Evolutionary conservation across 768 basidiomycete species (phyloP).

Genomic region (Lactarius tabidus): DNA sequence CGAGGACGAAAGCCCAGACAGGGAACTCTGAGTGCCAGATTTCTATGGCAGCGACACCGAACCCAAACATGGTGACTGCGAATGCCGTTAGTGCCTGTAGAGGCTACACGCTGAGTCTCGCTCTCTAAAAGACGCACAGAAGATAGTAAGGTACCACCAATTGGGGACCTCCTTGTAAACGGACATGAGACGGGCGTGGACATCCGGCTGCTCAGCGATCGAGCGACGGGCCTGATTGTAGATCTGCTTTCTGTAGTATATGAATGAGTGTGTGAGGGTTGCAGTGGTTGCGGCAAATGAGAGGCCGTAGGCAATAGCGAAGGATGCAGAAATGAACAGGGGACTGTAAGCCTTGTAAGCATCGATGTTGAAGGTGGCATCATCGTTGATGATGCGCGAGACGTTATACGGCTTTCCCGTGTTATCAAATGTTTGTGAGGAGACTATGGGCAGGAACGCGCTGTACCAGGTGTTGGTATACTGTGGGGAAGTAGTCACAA

Average conservation of each 20-base stretch:
- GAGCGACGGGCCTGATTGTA: constrained; percentile 65
- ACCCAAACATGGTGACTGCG: constrained; percentile 53
- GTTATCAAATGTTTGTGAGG: constrained; percentile 59
- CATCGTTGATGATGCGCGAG: constrained; percentile 47
- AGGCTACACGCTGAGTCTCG: neutral
- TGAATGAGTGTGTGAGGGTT: constrained; percentile 62
- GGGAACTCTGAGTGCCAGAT: constrained; percentile 73
- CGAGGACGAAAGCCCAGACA: constrained; percentile 67
- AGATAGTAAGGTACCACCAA: constrained; percentile 67
- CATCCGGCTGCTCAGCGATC: constrained; percentile 75
- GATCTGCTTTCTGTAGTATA: constrained; percentile 79
- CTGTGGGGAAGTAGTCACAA: constrained; percentile 22
- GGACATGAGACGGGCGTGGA: constrained; percentile 80
- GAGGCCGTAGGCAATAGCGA: constrained; percentile 72
- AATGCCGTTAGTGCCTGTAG: neutral
- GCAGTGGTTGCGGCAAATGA: constrained; percentile 79
- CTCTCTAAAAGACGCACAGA: constrained; percentile 32
- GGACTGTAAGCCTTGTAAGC: constrained; percentile 58
- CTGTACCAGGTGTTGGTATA: constrained; percentile 57
- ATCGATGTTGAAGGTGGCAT: constrained; percentile 50
- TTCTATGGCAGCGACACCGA: constrained; percentile 64
- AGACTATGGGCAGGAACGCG: constrained; percentile 2
- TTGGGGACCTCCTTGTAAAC: constrained; percentile 67
- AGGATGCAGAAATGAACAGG: constrained; percentile 60
- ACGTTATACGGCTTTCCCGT: constrained; percentile 68